Conservation (phyloP, 2,329 filamentous ascomycete genomes). For the Microthyrium microscopicum region DNA sequence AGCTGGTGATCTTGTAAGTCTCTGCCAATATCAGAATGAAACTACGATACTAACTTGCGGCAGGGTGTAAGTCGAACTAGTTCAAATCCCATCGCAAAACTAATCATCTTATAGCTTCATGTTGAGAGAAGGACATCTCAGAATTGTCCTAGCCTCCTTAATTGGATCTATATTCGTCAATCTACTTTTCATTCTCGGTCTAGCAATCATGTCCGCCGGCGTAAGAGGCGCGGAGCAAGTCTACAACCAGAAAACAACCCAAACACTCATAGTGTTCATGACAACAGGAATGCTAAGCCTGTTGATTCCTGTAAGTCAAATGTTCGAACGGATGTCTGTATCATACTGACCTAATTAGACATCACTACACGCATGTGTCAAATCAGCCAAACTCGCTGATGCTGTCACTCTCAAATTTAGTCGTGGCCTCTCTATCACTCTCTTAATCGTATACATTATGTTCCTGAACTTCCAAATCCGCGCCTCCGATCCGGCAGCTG, state of each 20-base stretch:
- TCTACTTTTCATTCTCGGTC: conserved; percentile 3
- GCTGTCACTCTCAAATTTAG: conserved; percentile 1
- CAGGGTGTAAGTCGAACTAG: neutral
- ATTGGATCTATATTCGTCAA: conserved; percentile 3
- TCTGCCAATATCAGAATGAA: neutral
- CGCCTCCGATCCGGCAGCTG: neutral
- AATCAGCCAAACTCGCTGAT: neutral
- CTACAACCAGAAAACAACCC: neutral
- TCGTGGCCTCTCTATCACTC: neutral
- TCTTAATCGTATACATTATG: neutral
- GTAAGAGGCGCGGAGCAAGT: neutral
- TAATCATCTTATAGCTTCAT: no score
- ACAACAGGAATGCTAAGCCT: neutral
- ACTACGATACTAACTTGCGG: no score
- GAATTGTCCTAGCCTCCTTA: neutral
- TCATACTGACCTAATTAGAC: neutral
- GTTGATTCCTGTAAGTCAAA: neutral
- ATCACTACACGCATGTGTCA: neutral
- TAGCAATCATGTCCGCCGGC: conserved; percentile 2
- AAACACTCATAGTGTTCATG: neutral
- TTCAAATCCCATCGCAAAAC: no score
- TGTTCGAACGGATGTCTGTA: neutral
- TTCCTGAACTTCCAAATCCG: neutral
- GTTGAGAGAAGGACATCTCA: conserved; percentile 1
- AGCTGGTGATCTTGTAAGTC: conserved; percentile 53